These are phyloP conservation scores for Colletotrichum costaricense DNA, from an alignment of 2,329 filamentous ascomycete genomes.

Conservation along the genomic window DNA sequence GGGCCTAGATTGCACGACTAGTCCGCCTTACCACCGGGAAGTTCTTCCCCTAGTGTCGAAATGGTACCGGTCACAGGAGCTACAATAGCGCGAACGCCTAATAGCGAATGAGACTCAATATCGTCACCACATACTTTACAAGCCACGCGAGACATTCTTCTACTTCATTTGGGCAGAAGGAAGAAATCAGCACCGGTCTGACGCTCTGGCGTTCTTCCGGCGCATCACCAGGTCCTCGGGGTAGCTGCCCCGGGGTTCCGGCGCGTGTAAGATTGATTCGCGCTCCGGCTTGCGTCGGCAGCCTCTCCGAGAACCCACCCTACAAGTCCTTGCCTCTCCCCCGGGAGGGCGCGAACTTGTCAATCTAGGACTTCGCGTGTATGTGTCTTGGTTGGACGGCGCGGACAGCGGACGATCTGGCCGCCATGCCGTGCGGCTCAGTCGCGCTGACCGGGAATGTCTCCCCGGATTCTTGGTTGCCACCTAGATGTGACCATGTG, in stretches of 20 bases:
- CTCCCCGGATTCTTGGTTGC: not conserved
- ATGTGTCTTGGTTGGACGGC: not conserved
- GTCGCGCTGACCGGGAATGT: not conserved
- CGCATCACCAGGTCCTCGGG: not conserved
- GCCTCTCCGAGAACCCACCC: not conserved
- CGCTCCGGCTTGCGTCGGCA: not conserved
- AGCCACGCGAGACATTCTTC: not conserved
- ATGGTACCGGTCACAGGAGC: not conserved
- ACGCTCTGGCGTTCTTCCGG: not conserved
- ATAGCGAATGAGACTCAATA: not conserved
- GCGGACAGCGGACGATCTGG: not conserved
- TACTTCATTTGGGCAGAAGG: too few relatives aligned
- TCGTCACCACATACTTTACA: too few relatives aligned
- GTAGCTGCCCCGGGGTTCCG: not conserved
- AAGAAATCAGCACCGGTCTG: too few relatives aligned
- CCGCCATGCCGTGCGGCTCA: constrained; percentile 5
- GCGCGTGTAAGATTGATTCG: not conserved
- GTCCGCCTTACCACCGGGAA: not conserved
- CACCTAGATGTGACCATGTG: too few relatives aligned
- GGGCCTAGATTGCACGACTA: not conserved
- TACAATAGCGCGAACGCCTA: not conserved
- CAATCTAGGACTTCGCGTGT: not conserved
- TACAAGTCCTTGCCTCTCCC: not conserved
- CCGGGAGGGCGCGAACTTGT: not conserved
- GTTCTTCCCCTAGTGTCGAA: not conserved